Evolutionary conservation across 352 stramenopile genomes (phyloP), one percentile per base, ranked within the genome.

Genomic region (Pythium coloratum): DNA sequence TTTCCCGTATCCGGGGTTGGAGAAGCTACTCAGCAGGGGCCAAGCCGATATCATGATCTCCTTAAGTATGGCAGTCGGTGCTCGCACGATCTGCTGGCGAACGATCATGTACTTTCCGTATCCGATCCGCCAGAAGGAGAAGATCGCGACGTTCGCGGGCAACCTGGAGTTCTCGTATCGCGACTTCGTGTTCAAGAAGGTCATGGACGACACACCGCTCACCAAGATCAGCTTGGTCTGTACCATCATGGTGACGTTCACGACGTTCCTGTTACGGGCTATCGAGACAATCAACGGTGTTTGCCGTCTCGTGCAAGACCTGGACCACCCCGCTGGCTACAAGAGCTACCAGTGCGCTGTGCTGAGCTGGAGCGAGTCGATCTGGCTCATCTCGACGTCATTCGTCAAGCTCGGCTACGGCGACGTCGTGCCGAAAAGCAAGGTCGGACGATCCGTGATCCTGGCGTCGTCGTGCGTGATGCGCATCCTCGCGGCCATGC

Each of bases 111-210:
- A 84, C 50, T 88, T 80, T 28, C 83, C 83, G 30, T 90, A 89
- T 32, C 83, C 83, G n/a, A 88, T 91, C 59, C 74, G 76, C 8
- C 77, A 87, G 51, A 87, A 90, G 55, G 76, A 75, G 33, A 91
- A 90, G 56, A 78, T 91, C 20, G 57, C 75, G 18, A 86, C 70
- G 36, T 89, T 90, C 56, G 83, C 74, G n/a, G 74, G 67, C 10
- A 88, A 86, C 20, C 65, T 90, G 3, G 79, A 91, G 56, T 90
- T 91, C 58, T 84, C 69, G 50, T 91, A 91, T 49, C 72, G 71
- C 8, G 69, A 84, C 49, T 91, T 91, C 30, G 83, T 90, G 53
- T 72, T 91, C 58, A 91, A 90, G 62, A 91, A 90, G 61, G 81
- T 90, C 13, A 66, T 91, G 33, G 79, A 90, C 26, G 81, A 91